Evolutionary conservation across 1,284 basidiomycete species (phyloP).

Genomic region (Austroboletus niveus): DNA sequence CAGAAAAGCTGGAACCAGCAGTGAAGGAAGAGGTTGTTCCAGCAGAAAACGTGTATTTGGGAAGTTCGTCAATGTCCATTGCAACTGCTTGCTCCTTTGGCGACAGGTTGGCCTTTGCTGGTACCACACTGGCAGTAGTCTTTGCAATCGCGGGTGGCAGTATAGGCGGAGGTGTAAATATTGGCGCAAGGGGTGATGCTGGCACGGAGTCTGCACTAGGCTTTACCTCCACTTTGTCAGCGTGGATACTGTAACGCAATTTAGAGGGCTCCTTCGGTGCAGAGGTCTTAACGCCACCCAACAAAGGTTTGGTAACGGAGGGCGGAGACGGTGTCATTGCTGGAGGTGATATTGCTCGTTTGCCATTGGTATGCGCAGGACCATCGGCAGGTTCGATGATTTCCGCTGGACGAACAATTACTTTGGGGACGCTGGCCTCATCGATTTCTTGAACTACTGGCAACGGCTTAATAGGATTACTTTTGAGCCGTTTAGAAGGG

Average conservation of each 20-base stretch:
- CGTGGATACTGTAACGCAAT: conserved; percentile 61
- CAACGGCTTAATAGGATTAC: conserved; percentile 6
- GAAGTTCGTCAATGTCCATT: conserved; percentile 27
- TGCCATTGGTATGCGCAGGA: conserved; percentile 10
- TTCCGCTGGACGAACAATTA: conserved; percentile 34
- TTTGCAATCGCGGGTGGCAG: neutral
- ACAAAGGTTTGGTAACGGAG: conserved; percentile 26
- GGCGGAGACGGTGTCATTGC: conserved; percentile 17
- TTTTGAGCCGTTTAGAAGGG: conserved; percentile 43
- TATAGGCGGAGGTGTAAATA: conserved; percentile 12
- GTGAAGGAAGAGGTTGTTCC: conserved; percentile 27
- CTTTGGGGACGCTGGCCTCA: conserved; percentile 29
- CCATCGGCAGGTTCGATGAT: conserved; percentile 42
- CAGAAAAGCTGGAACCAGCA: conserved; percentile 35
- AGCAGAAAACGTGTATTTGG: conserved; percentile 27
- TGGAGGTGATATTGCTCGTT: conserved; percentile 19
- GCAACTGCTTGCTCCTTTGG: conserved; percentile 36
- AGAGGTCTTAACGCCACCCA: conserved; percentile 39
- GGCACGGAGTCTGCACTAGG: conserved; percentile 8
- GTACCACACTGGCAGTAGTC: neutral
- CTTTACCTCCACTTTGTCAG: conserved; percentile 35
- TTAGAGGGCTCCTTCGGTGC: conserved; percentile 72
- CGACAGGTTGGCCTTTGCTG: conserved; percentile 13
- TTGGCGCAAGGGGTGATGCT: conserved; percentile 19
- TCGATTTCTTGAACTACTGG: conserved; percentile 33